phyloP scores from a whole-genome alignment of 768 basidiomycete species.

The Russula ochroleuca region DNA sequence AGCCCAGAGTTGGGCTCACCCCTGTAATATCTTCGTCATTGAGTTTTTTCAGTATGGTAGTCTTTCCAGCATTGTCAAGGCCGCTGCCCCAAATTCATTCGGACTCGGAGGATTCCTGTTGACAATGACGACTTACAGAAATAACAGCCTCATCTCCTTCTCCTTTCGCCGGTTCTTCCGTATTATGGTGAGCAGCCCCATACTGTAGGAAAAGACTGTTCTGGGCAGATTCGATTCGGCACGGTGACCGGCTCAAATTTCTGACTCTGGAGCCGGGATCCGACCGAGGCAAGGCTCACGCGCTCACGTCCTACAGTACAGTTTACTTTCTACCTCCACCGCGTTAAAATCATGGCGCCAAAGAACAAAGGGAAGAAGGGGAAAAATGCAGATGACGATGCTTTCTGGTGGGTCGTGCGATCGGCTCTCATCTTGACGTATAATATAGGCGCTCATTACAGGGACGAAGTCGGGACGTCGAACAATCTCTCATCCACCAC shows the following conservation, averaged over 20 bases:
- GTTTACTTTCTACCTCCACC: background rate
- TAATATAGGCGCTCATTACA: conserved; percentile 32
- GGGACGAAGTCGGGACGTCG: conserved; percentile 63
- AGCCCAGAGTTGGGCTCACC: conserved; percentile 92
- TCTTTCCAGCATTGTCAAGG: conserved; percentile 98
- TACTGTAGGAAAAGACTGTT: conserved; percentile 31
- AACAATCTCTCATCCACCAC: conserved; percentile 35
- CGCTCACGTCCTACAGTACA: background rate
- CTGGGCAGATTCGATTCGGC: background rate
- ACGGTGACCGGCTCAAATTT: background rate
- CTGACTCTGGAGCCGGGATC: background rate
- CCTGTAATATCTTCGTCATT: conserved; percentile 86
- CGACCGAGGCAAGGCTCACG: background rate
- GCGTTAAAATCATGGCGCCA: conserved; percentile 45
- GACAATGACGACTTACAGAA: conserved; percentile 57
- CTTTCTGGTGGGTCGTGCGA: conserved; percentile 57
- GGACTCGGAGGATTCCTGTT: background rate
- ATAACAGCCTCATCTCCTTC: conserved; percentile 93
- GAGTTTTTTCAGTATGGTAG: conserved; percentile 93
- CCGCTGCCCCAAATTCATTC: conserved; percentile 50
- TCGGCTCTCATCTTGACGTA: conserved; percentile 3
- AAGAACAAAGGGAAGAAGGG: conserved; percentile 85
- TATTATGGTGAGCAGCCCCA: conserved; percentile 97
- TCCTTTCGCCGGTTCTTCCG: conserved; percentile 94
- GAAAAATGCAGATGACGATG: conserved; percentile 78